Conservation (phyloP, 441 rosid species). For the Macaranga tanarius region DNA sequence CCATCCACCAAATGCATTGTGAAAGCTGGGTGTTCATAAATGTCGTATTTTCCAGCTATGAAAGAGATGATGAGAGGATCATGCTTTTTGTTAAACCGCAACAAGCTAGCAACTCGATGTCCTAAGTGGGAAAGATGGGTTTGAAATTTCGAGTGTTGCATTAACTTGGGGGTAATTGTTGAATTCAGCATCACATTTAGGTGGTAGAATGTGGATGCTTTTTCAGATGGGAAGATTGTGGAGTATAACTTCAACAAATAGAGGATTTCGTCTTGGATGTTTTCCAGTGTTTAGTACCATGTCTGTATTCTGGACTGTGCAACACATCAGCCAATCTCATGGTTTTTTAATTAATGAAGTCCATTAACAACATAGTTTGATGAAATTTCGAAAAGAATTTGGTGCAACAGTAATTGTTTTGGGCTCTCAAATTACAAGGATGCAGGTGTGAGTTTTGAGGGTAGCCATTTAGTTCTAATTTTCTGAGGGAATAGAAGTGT, state of each 20-base stretch:
- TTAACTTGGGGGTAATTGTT: neutral
- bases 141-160: neutral
- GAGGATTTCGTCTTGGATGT: neutral
- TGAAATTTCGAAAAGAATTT: conserved; percentile 3
- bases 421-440: neutral
- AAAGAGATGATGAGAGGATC: no score
- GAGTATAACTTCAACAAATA: neutral
- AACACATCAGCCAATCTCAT: neutral
- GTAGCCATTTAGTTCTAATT: neutral
- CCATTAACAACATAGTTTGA: neutral
- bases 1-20: neutral
- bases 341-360: conserved; percentile 3
- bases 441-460: neutral
- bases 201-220: neutral
- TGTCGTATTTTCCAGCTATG: neutral
- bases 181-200: neutral
- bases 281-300: neutral
- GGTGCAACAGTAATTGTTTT: neutral
- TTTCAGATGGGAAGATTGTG: neutral
- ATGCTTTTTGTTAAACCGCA: neutral
- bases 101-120: neutral
- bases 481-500: neutral
- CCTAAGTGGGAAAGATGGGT: neutral
- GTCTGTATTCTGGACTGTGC: neutral
- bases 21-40: neutral